A percentile compares a stretch with the other conserved stretches of the same genome.
Conservation (phyloP, 2,329 filamentous ascomycete genomes). For the Clonostachys sp. region DNA sequence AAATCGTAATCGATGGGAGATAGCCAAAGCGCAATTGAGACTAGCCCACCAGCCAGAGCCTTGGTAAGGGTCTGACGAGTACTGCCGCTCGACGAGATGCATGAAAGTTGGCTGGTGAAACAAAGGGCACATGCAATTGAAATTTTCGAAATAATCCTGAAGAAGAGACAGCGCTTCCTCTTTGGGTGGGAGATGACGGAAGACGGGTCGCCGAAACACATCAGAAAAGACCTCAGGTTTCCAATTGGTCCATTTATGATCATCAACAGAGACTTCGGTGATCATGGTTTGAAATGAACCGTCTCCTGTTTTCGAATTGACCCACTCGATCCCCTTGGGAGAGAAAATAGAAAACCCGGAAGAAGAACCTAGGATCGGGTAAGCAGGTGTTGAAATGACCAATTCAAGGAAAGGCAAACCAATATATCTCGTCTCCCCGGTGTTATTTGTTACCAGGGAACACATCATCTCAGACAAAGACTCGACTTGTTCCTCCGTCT, state of each 20-base stretch:
- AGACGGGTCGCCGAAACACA: slow-evolving; percentile 80
- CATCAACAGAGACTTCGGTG: slow-evolving; percentile 80
- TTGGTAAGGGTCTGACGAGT: slow-evolving; percentile 86
- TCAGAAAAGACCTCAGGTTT: slow-evolving; percentile 96
- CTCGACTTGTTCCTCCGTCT: slow-evolving; percentile 69
- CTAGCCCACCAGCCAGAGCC: slow-evolving; percentile 98
- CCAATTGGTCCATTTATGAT: slow-evolving; percentile 96
- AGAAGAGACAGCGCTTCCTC: slow-evolving; percentile 83
- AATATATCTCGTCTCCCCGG: slow-evolving; percentile 92
- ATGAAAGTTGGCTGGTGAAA: slow-evolving; percentile 99
- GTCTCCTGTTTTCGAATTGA: slow-evolving; percentile 97
- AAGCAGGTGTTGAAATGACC: slow-evolving; percentile 2
- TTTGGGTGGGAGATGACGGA: slow-evolving; percentile 78
- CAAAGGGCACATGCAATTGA: slow-evolving; percentile 97
- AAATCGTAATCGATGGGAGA: slow-evolving; percentile 84
- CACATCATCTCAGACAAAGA: slow-evolving; percentile 98
- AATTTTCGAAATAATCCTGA: slow-evolving; percentile 95
- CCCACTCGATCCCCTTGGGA: slow-evolving; percentile 96
- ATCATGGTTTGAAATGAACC: slow-evolving; percentile 94
- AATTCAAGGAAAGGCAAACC: slow-evolving; percentile 48
- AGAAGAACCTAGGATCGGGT: slow-evolving; percentile 67
- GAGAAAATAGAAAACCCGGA: slow-evolving; percentile 99
- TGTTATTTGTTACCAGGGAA: slow-evolving; percentile 90
- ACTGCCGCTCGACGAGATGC: slow-evolving; percentile 92
- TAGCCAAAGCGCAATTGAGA: slow-evolving; percentile 89